Evolutionary conservation across 441 rosid species (phyloP), one percentile per base, ranked within the genome.

Genomic region (Macaranga tanarius): DNA sequence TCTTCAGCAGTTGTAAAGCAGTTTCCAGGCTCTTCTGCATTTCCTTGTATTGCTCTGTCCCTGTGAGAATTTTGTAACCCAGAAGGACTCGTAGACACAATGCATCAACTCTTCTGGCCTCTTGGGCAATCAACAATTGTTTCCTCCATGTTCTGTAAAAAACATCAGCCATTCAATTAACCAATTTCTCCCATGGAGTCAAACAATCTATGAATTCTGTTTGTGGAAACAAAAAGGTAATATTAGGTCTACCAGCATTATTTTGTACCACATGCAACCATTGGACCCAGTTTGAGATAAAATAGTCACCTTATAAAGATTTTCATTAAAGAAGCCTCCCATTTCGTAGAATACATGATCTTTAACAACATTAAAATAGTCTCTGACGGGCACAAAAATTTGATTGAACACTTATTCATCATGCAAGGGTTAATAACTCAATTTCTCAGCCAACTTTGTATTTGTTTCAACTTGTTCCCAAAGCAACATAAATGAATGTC

Each of bases 51-150:
- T 63, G 80, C 70, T 71, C 87, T 45, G 96, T 90, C 58, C 92
- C 90, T 23, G 79, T 81, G 59, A 93, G 84, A 79, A 95, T 89
- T 81, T 87, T 91, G 75, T 89, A 89, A 70, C 90, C 88, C 77
- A 95, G 78, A 44, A 90, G 89, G 70, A 90, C 80, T 20, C 99
- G 91, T 67, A 88, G 88, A 76, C 96, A 91, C 65, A 95, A 86
- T 54, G 89, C 90, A 78, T 91, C 97, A 45, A 91, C 94, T 75
- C 95, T 85, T 77, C 97, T 77, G 0, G 98, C 93, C 72, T 89
- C 95, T 69, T 82, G 89, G 4, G 98, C 97, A 58, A 76, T 76
- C 80, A 83, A 61, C 81, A 95, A 76, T 77, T 93, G 99, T 76
- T 95, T 95, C 82, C 87, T 90, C 98, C 96, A 93, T 73, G 88